Conservation (phyloP, 2,329 filamentous ascomycete genomes). For the Xylariaceae sp. region DNA sequence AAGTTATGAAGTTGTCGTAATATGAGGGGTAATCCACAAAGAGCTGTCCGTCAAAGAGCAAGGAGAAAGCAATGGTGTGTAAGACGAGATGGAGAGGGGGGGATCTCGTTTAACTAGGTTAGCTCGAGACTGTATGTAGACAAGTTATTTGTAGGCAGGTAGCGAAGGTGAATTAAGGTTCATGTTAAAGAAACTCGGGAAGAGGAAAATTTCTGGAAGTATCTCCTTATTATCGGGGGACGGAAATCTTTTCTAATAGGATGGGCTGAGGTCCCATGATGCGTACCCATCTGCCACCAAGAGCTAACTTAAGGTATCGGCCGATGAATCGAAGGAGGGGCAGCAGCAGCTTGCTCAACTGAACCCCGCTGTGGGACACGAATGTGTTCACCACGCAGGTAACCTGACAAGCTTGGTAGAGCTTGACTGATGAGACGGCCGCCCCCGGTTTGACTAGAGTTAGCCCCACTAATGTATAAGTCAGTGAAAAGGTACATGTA, state of each 20-base stretch:
- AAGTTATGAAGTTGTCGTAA: conserved; percentile 11
- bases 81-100: neutral
- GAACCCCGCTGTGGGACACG: conserved; percentile 28
- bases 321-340: conserved; percentile 25
- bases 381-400: conserved; percentile 31
- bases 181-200: conserved; percentile 1
- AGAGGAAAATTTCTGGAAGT: conserved; percentile 7
- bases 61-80: conserved; percentile 1
- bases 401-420: conserved; percentile 19
- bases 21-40: conserved; percentile 19
- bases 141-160: neutral
- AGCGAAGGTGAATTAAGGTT: too few relatives aligned
- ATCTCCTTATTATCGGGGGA: conserved; percentile 21
- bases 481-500: too few relatives aligned
- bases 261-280: conserved; percentile 13
- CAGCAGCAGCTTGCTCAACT: conserved; percentile 21
- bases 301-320: too few relatives aligned
- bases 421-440: conserved; percentile 13
- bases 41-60: conserved; percentile 3
- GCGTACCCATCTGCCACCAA: conserved; percentile 21
- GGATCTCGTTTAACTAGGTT: neutral
- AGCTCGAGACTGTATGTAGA: neutral
- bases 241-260: conserved; percentile 11
- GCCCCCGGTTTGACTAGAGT: neutral
- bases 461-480: conserved; percentile 17